Evolutionary conservation across 768 basidiomycete genomes (phyloP).

Genomic region (Agaricus subrufescens): DNA sequence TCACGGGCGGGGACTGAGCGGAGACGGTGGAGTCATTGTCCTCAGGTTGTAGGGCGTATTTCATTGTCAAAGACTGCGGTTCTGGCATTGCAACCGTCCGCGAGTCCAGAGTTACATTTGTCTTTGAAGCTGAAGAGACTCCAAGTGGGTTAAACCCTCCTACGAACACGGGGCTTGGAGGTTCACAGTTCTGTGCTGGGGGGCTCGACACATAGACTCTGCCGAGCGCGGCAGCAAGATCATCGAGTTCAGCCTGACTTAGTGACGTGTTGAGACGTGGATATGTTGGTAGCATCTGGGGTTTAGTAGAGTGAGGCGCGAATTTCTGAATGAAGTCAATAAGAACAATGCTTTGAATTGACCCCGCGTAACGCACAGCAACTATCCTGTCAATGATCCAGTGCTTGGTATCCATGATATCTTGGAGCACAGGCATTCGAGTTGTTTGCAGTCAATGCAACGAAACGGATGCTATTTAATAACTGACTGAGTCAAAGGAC

Average conservation of each 20-base stretch:
- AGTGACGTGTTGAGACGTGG: background rate
- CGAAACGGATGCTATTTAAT: too few species aligned
- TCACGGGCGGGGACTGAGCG: constrained; percentile 7
- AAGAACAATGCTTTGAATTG: too few species aligned
- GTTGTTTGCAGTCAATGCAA: background rate
- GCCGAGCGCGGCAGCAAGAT: constrained; percentile 22
- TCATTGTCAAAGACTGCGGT: constrained; percentile 33
- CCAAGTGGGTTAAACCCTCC: constrained; percentile 43
- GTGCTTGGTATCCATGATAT: constrained; percentile 8
- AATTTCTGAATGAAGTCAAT: too few species aligned
- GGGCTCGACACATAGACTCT: constrained; percentile 18
- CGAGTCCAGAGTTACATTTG: constrained; percentile 11
- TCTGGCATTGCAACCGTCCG: constrained; percentile 30
- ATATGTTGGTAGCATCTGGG: background rate
- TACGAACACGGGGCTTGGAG: constrained; percentile 30
- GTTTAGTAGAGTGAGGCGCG: too few species aligned
- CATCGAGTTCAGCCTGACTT: background rate
- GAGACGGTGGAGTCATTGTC: constrained; percentile 13
- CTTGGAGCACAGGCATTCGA: constrained; percentile 1
- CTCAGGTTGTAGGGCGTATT: constrained; percentile 27
- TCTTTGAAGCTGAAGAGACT: constrained; percentile 13
- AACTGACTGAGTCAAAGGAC: too few species aligned
- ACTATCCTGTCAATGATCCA: constrained; percentile 16
- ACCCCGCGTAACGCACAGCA: background rate
- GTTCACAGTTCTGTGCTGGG: constrained; percentile 5